Evolutionary conservation across 768 basidiomycete species (phyloP), one percentile per base, ranked within the genome.

Genomic region (Terana coerulea): DNA sequence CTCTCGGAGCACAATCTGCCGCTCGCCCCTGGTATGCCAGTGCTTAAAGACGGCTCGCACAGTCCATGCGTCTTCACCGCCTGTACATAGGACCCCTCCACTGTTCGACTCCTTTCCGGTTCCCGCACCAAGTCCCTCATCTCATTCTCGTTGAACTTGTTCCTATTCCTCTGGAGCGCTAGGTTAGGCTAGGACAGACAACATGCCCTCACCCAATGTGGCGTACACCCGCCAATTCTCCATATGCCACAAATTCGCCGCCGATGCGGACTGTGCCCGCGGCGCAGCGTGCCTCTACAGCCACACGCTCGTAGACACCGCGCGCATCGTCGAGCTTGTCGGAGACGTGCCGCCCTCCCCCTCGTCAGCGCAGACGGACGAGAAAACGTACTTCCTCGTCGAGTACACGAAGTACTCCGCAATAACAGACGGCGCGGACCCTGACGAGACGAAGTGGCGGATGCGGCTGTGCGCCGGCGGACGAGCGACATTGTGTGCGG

Each of bases 361-460:
- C 6, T 14, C 33, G 39, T 9, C 45, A 28, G 17, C 24, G 9
- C 45, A 28, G 9, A 30, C 28, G 7, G 26, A 8, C 10, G 52
- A 53, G 45, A 45, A 53, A 36, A 47, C 47, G 35, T 34, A 45
- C 39, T 51, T 51, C 49, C 49, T 51, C 26, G 21, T 55, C 24
- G 54, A 51, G 43, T 55, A 41, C 54, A 51, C 43, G 26, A 55
- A 51, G 29, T 51, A 55, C 37, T 51, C 49, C 15, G 43, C 49
- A 3, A n/a, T 28, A 6, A 21, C 22, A 7, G 44, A 39, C 21
- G 37, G 12, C 11, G 49, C 49, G 24, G 41, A 33, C 15, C 19
- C 54, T 22, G 46, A 41, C 29, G 46, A 46, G 29, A 37, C 30
- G 25, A 37, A 30, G 24, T 55, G 54, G 54, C 29, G 54, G 24